A percentile compares a stretch with the other conserved stretches of the same genome.
Conservation (phyloP, 192 early-diverging fungal species). For the Rhizoclosmatium globosum region DNA sequence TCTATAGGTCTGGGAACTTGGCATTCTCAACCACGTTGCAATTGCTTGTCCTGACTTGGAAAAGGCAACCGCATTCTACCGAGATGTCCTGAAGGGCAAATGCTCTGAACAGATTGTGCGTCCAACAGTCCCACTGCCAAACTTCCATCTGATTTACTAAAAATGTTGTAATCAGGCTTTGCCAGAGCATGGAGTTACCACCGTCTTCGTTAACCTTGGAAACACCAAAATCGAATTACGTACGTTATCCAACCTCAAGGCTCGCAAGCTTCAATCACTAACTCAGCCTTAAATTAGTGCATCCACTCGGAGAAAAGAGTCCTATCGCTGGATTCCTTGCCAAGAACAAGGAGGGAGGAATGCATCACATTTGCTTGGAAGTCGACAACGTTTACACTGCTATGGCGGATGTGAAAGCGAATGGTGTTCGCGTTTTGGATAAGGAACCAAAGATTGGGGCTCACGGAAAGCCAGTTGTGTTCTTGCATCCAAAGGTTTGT, state of each 20-base stretch:
- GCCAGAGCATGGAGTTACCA: slow-evolving; percentile 87
- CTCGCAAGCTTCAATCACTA: neutral
- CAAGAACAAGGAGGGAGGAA: slow-evolving; percentile 82
- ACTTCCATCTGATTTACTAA: neutral
- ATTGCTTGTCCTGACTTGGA: slow-evolving; percentile 82
- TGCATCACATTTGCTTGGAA: slow-evolving; percentile 87
- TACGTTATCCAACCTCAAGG: slow-evolving; percentile 9
- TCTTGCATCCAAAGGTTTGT: slow-evolving; percentile 74
- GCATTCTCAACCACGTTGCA: slow-evolving; percentile 82
- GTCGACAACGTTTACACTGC: slow-evolving; percentile 74
- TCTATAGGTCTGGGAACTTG: slow-evolving; percentile 69
- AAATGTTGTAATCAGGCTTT: slow-evolving; percentile 51
- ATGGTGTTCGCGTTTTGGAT: slow-evolving; percentile 70
- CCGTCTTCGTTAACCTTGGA: slow-evolving; percentile 84
- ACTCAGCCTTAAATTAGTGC: slow-evolving; percentile 46
- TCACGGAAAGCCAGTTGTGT: slow-evolving; percentile 80
- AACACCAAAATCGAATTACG: slow-evolving; percentile 87
- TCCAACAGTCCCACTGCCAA: neutral
- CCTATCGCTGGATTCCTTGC: slow-evolving; percentile 82
- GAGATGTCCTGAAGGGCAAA: slow-evolving; percentile 71
- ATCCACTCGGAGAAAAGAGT: slow-evolving; percentile 76
- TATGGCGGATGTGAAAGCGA: slow-evolving; percentile 68
- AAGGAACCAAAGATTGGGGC: slow-evolving; percentile 84
- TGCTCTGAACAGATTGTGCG: slow-evolving; percentile 73
- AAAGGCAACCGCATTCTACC: slow-evolving; percentile 74